Evolutionary conservation across 1,139 yeast species (phyloP).

Genomic region (Lodderomyces beijingensis): DNA sequence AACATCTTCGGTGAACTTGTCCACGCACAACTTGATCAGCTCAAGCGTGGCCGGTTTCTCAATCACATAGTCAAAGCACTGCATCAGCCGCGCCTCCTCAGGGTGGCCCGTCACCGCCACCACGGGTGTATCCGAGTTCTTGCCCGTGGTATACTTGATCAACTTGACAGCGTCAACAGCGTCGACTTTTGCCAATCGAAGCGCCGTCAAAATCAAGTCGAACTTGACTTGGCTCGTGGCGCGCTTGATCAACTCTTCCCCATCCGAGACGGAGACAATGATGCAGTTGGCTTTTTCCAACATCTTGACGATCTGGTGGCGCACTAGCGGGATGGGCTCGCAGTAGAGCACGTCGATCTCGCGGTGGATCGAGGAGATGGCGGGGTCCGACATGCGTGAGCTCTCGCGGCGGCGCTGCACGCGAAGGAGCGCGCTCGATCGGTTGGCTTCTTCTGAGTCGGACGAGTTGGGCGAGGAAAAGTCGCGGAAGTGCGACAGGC

Average conservation of each 20-base stretch:
- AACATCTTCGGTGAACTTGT: constrained; percentile 13
- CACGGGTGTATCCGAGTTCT: constrained; percentile 73
- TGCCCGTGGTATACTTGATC: constrained; percentile 70
- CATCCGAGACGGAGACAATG: constrained; percentile 73
- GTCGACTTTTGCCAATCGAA: constrained; percentile 60
- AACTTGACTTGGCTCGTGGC: constrained; percentile 82
- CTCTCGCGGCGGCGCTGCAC: constrained; percentile 57
- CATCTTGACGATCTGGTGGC: constrained; percentile 63
- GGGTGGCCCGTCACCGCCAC: constrained; percentile 73
- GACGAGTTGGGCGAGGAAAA: constrained; percentile 58
- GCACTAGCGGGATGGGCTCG: constrained; percentile 80
- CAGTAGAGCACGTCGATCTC: constrained; percentile 71
- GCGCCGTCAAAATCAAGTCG: constrained; percentile 77
- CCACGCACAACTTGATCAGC: constrained; percentile 21
- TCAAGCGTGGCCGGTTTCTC: constrained; percentile 65
- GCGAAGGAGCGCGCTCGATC: constrained; percentile 49
- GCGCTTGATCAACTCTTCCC: constrained; percentile 77
- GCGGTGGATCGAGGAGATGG: constrained; percentile 7
- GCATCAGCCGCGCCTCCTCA: constrained; percentile 56
- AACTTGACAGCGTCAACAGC: constrained; percentile 76
- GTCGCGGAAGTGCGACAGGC: constrained; percentile 12
- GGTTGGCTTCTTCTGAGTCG: constrained; percentile 59
- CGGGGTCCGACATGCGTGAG: constrained; percentile 24
- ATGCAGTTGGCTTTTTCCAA: constrained; percentile 74
- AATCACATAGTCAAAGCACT: constrained; percentile 65